These are phyloP conservation scores for Falciphora oryzae DNA, from an alignment of 2,329 filamentous ascomycete species.

Conservation along the genomic window DNA sequence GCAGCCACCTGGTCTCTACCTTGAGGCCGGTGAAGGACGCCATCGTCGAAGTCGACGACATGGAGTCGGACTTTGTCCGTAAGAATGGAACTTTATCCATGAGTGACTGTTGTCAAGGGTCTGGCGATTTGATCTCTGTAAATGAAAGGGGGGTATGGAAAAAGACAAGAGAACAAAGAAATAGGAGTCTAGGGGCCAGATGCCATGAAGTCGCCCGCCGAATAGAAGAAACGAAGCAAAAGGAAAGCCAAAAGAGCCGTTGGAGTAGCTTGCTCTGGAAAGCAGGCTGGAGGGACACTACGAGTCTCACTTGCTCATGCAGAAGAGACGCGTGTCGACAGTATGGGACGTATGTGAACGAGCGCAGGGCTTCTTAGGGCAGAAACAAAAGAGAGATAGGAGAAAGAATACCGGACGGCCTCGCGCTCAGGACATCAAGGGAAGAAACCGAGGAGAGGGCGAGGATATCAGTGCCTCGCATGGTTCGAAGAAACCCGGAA, in stretches of 20 bases:
- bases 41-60: conserved; percentile 11
- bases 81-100: conserved; percentile 4
- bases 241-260: not conserved
- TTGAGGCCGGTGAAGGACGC: conserved; percentile 16
- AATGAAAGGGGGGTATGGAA: not conserved
- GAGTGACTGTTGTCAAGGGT: no score
- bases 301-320: not conserved
- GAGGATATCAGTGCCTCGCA: not conserved
- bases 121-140: not conserved
- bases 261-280: not conserved
- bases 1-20: conserved; percentile 10
- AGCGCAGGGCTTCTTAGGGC: not conserved
- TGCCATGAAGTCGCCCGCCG: not conserved
- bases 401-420: no score
- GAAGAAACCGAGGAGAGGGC: not conserved
- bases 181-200: not conserved
- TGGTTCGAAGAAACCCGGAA: not conserved
- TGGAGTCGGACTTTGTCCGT: conserved; percentile 5
- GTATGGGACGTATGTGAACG: not conserved
- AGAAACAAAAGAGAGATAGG: not conserved
- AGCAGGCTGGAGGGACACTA: no score
- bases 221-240: not conserved
- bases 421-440: not conserved
- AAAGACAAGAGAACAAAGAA: not conserved
- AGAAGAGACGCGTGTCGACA: not conserved